Evolutionary conservation across 192 early-diverging fungal species (phyloP), one percentile per base, ranked within the genome.

Genomic region (Coemansia sp.): DNA sequence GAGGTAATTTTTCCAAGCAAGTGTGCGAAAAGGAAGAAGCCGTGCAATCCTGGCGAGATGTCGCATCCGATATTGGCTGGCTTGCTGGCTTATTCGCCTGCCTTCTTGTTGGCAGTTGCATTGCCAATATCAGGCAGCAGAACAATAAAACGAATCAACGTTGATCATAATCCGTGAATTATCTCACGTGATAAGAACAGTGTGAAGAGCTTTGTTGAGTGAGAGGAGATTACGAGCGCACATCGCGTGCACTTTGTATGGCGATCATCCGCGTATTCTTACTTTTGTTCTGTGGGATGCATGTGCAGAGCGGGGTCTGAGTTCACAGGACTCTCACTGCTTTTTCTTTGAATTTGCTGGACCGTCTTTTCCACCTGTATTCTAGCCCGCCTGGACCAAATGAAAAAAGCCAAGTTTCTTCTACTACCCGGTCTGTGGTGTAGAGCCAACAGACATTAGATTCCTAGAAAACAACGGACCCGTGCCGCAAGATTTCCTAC

Each of bases 11-110:
- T 71, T 17, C 57, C 51, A 61, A 63, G 63, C 59, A 73, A 73
- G 71, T 64, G 67, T 68, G 66, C 62, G 39, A 75, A 75, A 75
- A 70, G 67, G 64, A 70, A 69, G 72, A 68, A 68, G 53, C 51
- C 58, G 10, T 54, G n/a, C 33, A 25, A 36, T 42, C 54, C 31
- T 46, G 11, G 53, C 57, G 23, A 66, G 46, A 31, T 46, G 21
- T 33, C 17, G 56, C 36, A 58, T 59, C 25, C 56, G 52, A 58
- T 66, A 64, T 64, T 36, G 51, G 21, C 21, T 29, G 54, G 11
- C 39, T 29, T 20, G 11, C 39, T 46, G 39, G 39, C 21, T 21
- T 5, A 17, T 22, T 21, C n/a, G 23, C 22, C 2, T 6, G 54
- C 39, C 11, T 1, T 1, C 33, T 36, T 10, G 33, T 6, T 36